Conservation (phyloP, 1,284 basidiomycete species). For the Porodaedalea pini region DNA sequence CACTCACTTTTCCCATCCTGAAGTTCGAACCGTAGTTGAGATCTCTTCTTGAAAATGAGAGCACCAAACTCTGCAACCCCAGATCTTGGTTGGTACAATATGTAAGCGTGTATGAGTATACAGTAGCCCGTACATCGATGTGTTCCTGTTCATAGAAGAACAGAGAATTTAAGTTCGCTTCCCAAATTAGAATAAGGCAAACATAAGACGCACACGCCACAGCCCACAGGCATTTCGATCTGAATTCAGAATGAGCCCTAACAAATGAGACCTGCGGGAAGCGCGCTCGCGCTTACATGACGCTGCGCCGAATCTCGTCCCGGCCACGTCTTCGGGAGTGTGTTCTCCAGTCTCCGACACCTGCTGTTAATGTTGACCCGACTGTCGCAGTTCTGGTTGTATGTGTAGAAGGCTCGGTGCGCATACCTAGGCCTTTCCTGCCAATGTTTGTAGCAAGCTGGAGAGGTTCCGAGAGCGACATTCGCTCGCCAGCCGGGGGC, state of each 20-base stretch:
- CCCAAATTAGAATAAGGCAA: background rate
- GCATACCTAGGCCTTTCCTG: conserved; percentile 54
- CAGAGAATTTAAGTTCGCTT: background rate
- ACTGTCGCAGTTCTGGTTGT: background rate
- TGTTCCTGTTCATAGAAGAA: background rate
- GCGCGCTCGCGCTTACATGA: background rate
- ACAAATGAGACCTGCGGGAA: background rate
- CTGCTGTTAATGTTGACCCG: background rate
- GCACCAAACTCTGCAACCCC: background rate
- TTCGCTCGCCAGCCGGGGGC: conserved; percentile 20
- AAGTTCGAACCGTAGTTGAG: background rate
- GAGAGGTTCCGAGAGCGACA: conserved; percentile 54
- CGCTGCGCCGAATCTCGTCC: conserved; percentile 9
- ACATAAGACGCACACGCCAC: background rate
- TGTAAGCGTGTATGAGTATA: too few species aligned
- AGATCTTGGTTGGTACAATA: too few species aligned
- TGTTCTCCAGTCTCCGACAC: conserved; percentile 17
- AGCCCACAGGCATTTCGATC: background rate
- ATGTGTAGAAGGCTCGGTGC: background rate
- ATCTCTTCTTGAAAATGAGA: background rate
- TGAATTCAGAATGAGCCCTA: background rate
- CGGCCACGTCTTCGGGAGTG: conserved; percentile 16
- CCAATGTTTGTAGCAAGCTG: conserved; percentile 40
- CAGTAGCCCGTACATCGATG: too few species aligned
- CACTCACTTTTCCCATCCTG: conserved; percentile 2